These are phyloP conservation scores for Exophiala phaeomuriformis DNA, from an alignment of 2,329 filamentous ascomycete genomes.

Conservation along the genomic window DNA sequence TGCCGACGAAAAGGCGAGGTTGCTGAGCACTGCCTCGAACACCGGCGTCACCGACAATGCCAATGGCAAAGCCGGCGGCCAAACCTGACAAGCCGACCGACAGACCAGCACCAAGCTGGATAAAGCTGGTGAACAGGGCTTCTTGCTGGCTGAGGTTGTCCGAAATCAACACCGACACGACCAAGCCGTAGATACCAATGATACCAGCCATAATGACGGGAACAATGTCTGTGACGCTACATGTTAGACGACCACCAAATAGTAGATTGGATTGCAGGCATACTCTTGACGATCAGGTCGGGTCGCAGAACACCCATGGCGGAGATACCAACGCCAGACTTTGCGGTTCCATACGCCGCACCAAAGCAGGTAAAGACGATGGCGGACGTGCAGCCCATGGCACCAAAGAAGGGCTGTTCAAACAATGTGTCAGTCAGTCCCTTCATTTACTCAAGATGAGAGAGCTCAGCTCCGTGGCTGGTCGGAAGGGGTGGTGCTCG, in stretches of 20 bases:
- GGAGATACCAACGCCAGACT: slow-evolving; percentile 97
- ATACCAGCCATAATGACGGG: slow-evolving; percentile 96
- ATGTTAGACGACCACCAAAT: not conserved
- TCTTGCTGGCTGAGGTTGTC: slow-evolving; percentile 66
- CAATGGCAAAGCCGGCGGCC: slow-evolving; percentile 76
- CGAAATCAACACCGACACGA: slow-evolving; percentile 81
- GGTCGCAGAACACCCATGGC: slow-evolving; percentile 97
- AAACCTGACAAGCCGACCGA: slow-evolving; percentile 75
- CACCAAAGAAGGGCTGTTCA: slow-evolving; percentile 79
- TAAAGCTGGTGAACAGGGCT: slow-evolving; percentile 73
- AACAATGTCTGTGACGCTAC: slow-evolving; percentile 17
- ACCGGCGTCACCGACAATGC: slow-evolving; percentile 62
- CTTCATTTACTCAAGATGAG: not conserved
- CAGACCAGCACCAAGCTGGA: slow-evolving; percentile 77
- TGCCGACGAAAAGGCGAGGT: slow-evolving; percentile 64
- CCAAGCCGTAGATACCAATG: slow-evolving; percentile 95
- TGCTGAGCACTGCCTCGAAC: slow-evolving; percentile 48
- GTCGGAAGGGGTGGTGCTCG: not conserved
- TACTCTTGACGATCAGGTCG: slow-evolving; percentile 99
- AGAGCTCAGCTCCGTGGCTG: not conserved
- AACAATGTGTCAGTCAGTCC: slow-evolving; percentile 28
- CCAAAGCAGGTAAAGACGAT: slow-evolving; percentile 96
- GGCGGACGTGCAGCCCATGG: slow-evolving; percentile 90
- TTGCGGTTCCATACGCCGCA: slow-evolving; percentile 96
- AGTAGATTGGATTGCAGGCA: slow-evolving; percentile 33